Conservation (phyloP, 192 early-diverging fungal genomes). For the Coemansia sp. region DNA sequence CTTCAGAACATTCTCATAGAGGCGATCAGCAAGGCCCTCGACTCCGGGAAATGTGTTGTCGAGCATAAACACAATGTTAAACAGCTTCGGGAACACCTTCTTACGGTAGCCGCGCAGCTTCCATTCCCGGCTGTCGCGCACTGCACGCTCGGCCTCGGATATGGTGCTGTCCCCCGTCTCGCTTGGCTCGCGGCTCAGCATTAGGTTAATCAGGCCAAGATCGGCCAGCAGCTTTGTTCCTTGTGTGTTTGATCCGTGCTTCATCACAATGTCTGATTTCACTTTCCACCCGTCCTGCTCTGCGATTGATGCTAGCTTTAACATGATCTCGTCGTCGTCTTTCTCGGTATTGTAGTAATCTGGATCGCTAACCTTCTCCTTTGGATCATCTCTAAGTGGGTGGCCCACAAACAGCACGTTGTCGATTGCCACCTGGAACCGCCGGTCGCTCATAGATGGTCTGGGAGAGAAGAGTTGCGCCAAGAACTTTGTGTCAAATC, state of each 20-base stretch:
- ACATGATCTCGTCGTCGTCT: conserved; percentile 55
- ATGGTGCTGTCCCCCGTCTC: conserved; percentile 51
- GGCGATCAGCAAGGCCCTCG: conserved; percentile 42
- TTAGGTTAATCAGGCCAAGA: conserved; percentile 46
- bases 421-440: conserved; percentile 86
- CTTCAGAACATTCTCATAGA: conserved; percentile 46
- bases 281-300: conserved; percentile 49
- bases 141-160: conserved; percentile 52
- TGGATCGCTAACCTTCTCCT: conserved; percentile 57
- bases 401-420: conserved; percentile 83
- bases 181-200: conserved; percentile 53
- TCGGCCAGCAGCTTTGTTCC: conserved; percentile 46
- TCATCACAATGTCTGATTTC: conserved; percentile 25
- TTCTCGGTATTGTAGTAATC: conserved; percentile 63
- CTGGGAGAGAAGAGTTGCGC: conserved; percentile 88
- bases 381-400: conserved; percentile 57
- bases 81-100: conserved; percentile 39
- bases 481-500: conserved; percentile 73
- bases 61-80: conserved; percentile 53
- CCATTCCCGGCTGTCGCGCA: conserved; percentile 55
- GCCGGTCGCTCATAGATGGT: conserved; percentile 70
- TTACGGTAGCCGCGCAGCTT: conserved; percentile 46
- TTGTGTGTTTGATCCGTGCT: conserved; percentile 25
- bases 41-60: conserved; percentile 46
- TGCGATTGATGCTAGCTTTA: conserved; percentile 31